phyloP scores from a whole-genome alignment of 2,329 filamentous ascomycete genomes.

The Hypoxylon rubiginosum region DNA sequence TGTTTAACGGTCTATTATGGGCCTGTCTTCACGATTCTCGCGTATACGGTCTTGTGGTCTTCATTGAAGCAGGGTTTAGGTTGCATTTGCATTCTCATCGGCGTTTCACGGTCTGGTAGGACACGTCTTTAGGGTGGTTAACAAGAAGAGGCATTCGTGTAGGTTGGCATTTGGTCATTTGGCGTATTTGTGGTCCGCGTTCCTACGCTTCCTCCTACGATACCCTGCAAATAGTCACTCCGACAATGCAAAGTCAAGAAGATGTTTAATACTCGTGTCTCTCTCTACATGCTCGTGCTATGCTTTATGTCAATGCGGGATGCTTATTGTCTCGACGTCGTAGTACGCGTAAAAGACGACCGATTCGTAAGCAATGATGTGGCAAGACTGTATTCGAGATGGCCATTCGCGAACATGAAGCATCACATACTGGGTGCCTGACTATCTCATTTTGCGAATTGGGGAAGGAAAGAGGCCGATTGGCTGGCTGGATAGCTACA shows the following conservation, averaged over 20 bases:
- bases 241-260: slow-evolving; percentile 21
- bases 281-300: neutral
- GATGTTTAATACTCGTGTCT: neutral
- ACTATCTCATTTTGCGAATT: neutral
- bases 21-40: slow-evolving; percentile 8
- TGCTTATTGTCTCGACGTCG: neutral
- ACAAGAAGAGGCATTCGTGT: slow-evolving; percentile 32
- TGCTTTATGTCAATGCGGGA: neutral
- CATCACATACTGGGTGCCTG: neutral
- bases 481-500: slow-evolving; percentile 9
- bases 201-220: slow-evolving; percentile 42
- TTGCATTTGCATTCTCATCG: slow-evolving; percentile 48
- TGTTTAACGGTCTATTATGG: slow-evolving; percentile 29
- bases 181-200: slow-evolving; percentile 43
- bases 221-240: slow-evolving; percentile 39
- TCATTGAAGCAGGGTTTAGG: slow-evolving; percentile 25
- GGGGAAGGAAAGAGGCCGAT: slow-evolving; percentile 23
- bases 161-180: slow-evolving; percentile 47
- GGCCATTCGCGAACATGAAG: neutral
- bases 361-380: neutral
- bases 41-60: slow-evolving; percentile 21
- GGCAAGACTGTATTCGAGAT: neutral
- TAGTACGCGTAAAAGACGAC: neutral
- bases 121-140: slow-evolving; percentile 20
- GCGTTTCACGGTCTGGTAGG: slow-evolving; percentile 44